A percentile compares a stretch with the other conserved stretches of the same genome.
Conservation (phyloP, 164 flowering plant species). For the Vitis cinerea region DNA sequence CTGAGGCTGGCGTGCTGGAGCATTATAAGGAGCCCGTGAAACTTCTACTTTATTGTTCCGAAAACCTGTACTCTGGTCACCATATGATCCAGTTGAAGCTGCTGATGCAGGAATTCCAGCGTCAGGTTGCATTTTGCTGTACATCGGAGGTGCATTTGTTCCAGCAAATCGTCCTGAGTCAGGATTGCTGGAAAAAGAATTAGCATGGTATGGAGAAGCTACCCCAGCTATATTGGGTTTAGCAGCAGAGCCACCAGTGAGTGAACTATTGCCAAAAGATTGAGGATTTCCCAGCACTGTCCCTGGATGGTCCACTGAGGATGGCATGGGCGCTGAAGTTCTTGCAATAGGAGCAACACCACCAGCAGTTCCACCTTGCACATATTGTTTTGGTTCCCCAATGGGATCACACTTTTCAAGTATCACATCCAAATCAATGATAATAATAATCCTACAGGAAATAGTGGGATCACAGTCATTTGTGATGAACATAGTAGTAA, state of each 20-base stretch:
- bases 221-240: slow-evolving; percentile 27
- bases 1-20: slow-evolving; percentile 39
- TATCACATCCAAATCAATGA: slow-evolving; percentile 65
- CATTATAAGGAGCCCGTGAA: slow-evolving; percentile 35
- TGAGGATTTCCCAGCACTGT: slow-evolving; percentile 26
- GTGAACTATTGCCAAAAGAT: slow-evolving; percentile 23
- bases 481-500: too few species aligned
- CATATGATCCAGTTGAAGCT: slow-evolving; percentile 20
- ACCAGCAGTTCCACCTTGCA: slow-evolving; percentile 16
- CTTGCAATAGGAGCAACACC: slow-evolving; percentile 31
- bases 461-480: background rate
- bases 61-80: slow-evolving; percentile 29
- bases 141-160: slow-evolving; percentile 19
- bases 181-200: slow-evolving; percentile 29
- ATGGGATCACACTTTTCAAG: slow-evolving; percentile 54
- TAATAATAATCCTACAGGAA: slow-evolving; percentile 77
- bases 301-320: slow-evolving; percentile 42
- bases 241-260: slow-evolving; percentile 10
- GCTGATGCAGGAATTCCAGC: slow-evolving; percentile 24
- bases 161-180: slow-evolving; percentile 37
- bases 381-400: slow-evolving; percentile 63
- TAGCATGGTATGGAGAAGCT: slow-evolving; percentile 33
- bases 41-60: slow-evolving; percentile 27
- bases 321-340: slow-evolving; percentile 32
- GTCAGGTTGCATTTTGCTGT: slow-evolving; percentile 37